Evolutionary conservation across 805 yeast genomes (phyloP), one percentile per base, ranked within the genome.

Genomic region (Candida argentea): DNA sequence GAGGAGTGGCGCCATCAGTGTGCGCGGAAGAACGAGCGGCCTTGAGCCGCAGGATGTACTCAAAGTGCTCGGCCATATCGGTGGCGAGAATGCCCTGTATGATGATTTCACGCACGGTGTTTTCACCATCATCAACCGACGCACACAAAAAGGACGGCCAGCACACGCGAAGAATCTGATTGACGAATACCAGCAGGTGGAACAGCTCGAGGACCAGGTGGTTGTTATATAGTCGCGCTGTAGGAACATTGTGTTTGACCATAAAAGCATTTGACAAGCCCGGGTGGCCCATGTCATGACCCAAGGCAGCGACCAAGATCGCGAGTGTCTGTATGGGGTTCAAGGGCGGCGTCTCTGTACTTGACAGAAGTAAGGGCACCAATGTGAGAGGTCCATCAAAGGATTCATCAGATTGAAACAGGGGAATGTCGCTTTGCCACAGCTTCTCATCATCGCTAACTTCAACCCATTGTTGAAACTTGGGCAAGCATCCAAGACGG

Each of bases 221-320:
- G 37, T 75, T 75, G 27, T 73, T 61, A 55, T 72, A 87, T 10
- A 71, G 43, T 30, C 54, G 48, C 3, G 89, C 71, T 14, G 85
- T 63, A 7, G 85, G 84, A 0, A 91, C 67, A 6, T 65, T 49
- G 40, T 72, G 49, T 33, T 69, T 61, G 14, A 62, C 57, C 49
- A 89, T 57, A 38, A 85, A 74, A 20, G 73, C 70, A 50, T 85
- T 84, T 9, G 94, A 85, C n/a, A 86, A 73, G 2, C 97, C 98
- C 1, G 97, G 97, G 52, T 91, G 98, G 14, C 95, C 94, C 18
- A 83, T 74, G 52, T 91, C 98, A 56, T 91, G 98, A 29, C 97
- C 97, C 24, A 87, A 56, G 1, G 95, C 91, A 0, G 95, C 82
- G 8, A 87, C 59, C 19, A 83, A 65, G 16, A 85, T 54, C 2